phyloP scores from a whole-genome alignment of 2,329 filamentous ascomycete genomes.

The Pezicula carpinea region DNA sequence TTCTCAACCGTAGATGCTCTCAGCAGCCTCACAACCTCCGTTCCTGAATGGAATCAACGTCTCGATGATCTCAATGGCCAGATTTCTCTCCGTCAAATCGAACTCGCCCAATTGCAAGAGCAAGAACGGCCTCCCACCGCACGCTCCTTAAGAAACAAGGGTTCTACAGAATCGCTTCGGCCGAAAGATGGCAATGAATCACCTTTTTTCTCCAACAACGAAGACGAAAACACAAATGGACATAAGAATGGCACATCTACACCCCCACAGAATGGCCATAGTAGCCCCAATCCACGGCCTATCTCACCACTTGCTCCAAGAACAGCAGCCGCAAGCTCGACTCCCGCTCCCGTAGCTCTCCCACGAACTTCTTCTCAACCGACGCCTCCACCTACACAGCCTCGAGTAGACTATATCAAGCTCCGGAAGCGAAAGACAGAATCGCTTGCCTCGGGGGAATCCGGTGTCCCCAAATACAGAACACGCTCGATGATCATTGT shows the following conservation, averaged over 20 bases:
- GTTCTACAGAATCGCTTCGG: slow-evolving; percentile 29
- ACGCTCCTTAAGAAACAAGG: slow-evolving; percentile 29
- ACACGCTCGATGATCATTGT: slow-evolving; percentile 75
- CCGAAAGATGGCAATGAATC: slow-evolving; percentile 23
- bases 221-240: slow-evolving; percentile 12
- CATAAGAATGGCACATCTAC: slow-evolving; percentile 12
- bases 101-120: slow-evolving; percentile 47
- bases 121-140: slow-evolving; percentile 26
- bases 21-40: slow-evolving; percentile 47
- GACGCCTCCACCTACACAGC: slow-evolving; percentile 11
- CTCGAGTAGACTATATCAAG: slow-evolving; percentile 9
- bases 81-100: slow-evolving; percentile 56
- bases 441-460: slow-evolving; percentile 26
- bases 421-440: slow-evolving; percentile 29
- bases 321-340: slow-evolving; percentile 8
- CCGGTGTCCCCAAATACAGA: slow-evolving; percentile 45
- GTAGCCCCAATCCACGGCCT: slow-evolving; percentile 4
- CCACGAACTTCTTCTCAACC: slow-evolving; percentile 18
- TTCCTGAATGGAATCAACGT: slow-evolving; percentile 55
- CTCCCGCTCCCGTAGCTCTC: slow-evolving; percentile 11
- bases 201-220: slow-evolving; percentile 9
- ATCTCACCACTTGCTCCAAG: slow-evolving; percentile 15
- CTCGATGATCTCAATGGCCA: slow-evolving; percentile 57
- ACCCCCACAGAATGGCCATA: slow-evolving; percentile 9
- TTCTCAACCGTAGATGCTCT: slow-evolving; percentile 46